phyloP scores from a whole-genome alignment of 768 basidiomycete species.

The Suillus tomentosus region DNA sequence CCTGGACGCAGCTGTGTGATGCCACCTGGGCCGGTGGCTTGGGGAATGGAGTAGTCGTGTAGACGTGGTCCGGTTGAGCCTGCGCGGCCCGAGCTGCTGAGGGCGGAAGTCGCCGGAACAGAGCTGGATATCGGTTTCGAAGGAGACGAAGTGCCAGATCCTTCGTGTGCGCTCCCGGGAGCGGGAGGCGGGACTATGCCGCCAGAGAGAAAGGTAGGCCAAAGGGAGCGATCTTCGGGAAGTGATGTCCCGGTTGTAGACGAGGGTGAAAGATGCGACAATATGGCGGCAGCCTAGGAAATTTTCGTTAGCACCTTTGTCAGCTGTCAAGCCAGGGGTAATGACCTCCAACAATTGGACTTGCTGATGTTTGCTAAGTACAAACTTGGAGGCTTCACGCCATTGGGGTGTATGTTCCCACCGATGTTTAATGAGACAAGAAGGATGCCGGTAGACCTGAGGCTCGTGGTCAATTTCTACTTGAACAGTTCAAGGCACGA shows the following conservation, averaged over 20 bases:
- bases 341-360: conserved; percentile 91
- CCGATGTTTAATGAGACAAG: conserved; percentile 94
- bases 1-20: conserved; percentile 66
- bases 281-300: conserved; percentile 85
- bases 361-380: conserved; percentile 95
- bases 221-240: conserved; percentile 91
- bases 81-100: conserved; percentile 24
- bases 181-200: conserved; percentile 62
- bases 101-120: conserved; percentile 43
- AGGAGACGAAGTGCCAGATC: conserved; percentile 14
- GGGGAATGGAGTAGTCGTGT: conserved; percentile 63
- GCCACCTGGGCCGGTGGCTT: conserved; percentile 32
- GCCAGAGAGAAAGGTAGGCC: conserved; percentile 83
- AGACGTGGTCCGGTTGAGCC: conserved; percentile 56
- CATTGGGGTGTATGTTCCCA: conserved; percentile 98
- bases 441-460: conserved; percentile 88
- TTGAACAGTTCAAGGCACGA: conserved; percentile 4
- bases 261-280: conserved; percentile 78
- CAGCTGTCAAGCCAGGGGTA: conserved; percentile 5
- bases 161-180: conserved; percentile 25
- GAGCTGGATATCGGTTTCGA: conserved; percentile 49
- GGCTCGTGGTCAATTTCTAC: conserved; percentile 5
- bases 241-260: conserved; percentile 69
- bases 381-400: conserved; percentile 89
- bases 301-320: conserved; percentile 13